Conservation (phyloP, 495 filamentous ascomycete species). For the Copromyces sp. region DNA sequence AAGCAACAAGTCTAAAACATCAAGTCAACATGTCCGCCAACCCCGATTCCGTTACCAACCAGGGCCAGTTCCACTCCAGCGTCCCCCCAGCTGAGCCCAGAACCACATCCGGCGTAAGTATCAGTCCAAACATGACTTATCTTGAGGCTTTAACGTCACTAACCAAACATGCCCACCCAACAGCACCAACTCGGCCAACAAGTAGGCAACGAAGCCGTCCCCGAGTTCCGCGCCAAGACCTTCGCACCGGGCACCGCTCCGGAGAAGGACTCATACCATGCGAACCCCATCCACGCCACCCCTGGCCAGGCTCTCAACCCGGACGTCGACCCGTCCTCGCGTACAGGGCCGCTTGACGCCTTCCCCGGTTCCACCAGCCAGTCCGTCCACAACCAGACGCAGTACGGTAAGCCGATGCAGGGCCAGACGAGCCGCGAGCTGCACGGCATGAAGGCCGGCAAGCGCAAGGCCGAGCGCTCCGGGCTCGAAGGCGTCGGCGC, state of each 20-base stretch:
- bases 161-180: conserved; percentile 2
- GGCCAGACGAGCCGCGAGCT: conserved; percentile 53
- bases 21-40: conserved; percentile 43
- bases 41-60: conserved; percentile 41
- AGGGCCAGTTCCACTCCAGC: conserved; percentile 47
- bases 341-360: conserved; percentile 41
- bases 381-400: conserved; percentile 49
- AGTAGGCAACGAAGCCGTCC: conserved; percentile 47
- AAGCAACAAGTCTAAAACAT: not conserved
- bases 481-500: conserved; percentile 48
- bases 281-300: conserved; percentile 7
- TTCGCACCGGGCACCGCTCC: conserved; percentile 58
- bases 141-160: not conserved
- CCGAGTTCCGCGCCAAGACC: conserved; percentile 54
- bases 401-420: conserved; percentile 49
- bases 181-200: conserved; percentile 59
- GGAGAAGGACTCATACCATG: conserved; percentile 43
- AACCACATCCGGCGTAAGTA: conserved; percentile 45
- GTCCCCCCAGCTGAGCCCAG: conserved; percentile 42
- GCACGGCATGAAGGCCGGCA: conserved; percentile 34
- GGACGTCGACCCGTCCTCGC: conserved; percentile 7
- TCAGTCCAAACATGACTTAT: not conserved
- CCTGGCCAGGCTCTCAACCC: conserved; percentile 42
- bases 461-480: conserved; percentile 40
- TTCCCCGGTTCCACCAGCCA: conserved; percentile 52